phyloP scores from a whole-genome alignment of 495 filamentous ascomycete genomes.

The Penicillium canescens region DNA sequence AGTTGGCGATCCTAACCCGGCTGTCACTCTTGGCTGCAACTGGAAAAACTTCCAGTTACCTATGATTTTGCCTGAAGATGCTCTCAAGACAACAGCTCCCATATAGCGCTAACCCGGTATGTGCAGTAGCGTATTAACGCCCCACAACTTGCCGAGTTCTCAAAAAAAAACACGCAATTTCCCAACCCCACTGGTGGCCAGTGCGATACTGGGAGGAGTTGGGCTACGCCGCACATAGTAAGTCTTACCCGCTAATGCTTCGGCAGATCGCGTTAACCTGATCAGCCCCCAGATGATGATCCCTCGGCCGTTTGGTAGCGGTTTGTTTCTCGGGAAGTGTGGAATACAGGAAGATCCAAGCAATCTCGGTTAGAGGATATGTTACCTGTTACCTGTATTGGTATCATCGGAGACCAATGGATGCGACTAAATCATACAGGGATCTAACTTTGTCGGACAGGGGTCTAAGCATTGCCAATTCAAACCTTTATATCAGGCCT shows the following conservation, averaged over 20 bases:
- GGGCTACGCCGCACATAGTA: constrained; percentile 27
- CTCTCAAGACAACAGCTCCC: no score
- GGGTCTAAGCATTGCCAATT: constrained; percentile 5
- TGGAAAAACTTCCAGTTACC: no score
- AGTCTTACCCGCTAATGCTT: constrained; percentile 27
- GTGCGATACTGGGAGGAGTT: constrained; percentile 15
- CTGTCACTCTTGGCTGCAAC: no score
- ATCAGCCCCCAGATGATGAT: constrained; percentile 11
- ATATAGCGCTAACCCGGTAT: neutral
- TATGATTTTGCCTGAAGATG: no score
- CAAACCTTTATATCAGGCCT: no score
- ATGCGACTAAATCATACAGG: constrained; percentile 9
- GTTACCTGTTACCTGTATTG: neutral
- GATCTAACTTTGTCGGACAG: constrained; percentile 15
- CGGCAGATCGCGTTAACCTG: constrained; percentile 26
- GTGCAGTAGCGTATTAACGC: neutral
- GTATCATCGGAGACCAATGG: neutral
- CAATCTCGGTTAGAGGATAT: constrained; percentile 1
- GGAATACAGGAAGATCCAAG: neutral
- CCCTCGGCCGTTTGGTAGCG: neutral
- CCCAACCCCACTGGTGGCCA: constrained; percentile 14
- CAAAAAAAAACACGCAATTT: constrained; percentile 3
- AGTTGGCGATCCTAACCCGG: no score
- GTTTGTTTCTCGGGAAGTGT: neutral
- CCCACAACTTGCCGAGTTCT: constrained; percentile 4